phyloP scores from a whole-genome alignment of 1,284 basidiomycete species.

The Fomitopsis palustris region DNA sequence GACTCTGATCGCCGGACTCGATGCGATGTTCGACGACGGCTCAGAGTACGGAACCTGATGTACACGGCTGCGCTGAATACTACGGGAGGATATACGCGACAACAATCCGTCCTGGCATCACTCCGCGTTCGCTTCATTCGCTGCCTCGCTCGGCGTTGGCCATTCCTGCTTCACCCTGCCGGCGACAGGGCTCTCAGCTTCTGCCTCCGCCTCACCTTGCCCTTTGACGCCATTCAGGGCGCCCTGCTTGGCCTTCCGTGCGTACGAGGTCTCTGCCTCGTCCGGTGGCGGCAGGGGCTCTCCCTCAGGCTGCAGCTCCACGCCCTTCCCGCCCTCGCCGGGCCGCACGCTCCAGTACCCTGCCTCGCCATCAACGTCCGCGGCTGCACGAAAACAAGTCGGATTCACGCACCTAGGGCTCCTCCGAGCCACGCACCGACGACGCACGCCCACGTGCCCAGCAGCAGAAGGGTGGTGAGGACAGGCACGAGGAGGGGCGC shows the following conservation, averaged over 20 bases:
- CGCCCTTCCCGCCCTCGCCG: conserved; percentile 11
- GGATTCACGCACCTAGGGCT: conserved; percentile 12
- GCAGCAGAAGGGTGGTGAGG: conserved; percentile 34
- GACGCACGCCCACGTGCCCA: conserved; percentile 38
- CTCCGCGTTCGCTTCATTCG: not conserved
- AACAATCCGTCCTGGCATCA: too few relatives aligned
- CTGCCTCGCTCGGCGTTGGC: not conserved
- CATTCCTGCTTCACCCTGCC: not conserved
- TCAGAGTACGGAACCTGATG: too few relatives aligned
- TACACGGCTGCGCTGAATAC: too few relatives aligned
- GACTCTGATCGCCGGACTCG: too few relatives aligned
- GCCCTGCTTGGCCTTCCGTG: not conserved
- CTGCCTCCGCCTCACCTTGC: not conserved
- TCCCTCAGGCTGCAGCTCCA: conserved; percentile 7
- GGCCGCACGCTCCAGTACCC: conserved; percentile 11
- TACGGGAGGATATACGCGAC: too few relatives aligned
- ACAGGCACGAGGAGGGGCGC: conserved; percentile 48
- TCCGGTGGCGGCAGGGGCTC: conserved; percentile 8
- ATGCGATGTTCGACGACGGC: too few relatives aligned
- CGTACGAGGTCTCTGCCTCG: not conserved
- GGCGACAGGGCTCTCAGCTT: not conserved
- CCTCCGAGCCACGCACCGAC: conserved; percentile 33
- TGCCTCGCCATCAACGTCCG: not conserved
- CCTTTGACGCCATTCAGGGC: not conserved
- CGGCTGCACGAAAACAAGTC: not conserved